Percentiles rank a stretch among this genome's conserved stretches.
phyloP scores from a whole-genome alignment of 148 eudicot genomes.

The Chenopodium quinoa region DNA sequence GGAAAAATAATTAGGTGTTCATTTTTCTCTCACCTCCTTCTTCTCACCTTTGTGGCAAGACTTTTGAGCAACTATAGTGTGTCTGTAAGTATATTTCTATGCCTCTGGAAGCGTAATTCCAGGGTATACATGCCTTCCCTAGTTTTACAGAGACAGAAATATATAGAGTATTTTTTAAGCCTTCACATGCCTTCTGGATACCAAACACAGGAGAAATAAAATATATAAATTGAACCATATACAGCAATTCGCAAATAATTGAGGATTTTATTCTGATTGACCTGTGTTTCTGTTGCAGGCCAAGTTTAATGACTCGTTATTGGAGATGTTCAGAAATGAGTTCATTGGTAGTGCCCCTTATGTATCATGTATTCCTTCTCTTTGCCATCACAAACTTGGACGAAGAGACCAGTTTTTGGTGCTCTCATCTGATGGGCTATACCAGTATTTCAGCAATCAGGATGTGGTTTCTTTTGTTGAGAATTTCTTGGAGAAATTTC shows the following conservation, averaged over 20 bases:
- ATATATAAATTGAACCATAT: not conserved
- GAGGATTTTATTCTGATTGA: constrained; percentile 18
- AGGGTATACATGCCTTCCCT: not conserved
- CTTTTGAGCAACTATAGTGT: not conserved
- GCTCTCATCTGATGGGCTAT: constrained; percentile 95
- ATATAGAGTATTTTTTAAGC: not conserved
- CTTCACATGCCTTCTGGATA: not conserved
- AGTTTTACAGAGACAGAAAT: too few species aligned
- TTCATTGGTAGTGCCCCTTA: constrained; percentile 92
- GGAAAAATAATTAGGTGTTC: too few species aligned
- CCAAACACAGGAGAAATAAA: too few species aligned
- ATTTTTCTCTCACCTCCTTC: too few species aligned
- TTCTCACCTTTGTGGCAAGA: not conserved
- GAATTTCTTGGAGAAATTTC: constrained; percentile 82
- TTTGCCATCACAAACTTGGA: constrained; percentile 76
- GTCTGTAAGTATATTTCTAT: not conserved
- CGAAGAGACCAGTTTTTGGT: constrained; percentile 92
- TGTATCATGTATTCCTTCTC: constrained; percentile 83
- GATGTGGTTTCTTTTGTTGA: constrained; percentile 92
- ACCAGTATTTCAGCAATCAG: constrained; percentile 91
- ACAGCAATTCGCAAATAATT: not conserved
- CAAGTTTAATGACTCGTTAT: constrained; percentile 72
- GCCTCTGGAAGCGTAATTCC: not conserved
- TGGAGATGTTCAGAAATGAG: constrained; percentile 96
- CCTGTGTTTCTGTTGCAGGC: constrained; percentile 57